phyloP scores from a whole-genome alignment of 2,329 filamentous ascomycete genomes.

The Pseudogymnoascus sp. region DNA sequence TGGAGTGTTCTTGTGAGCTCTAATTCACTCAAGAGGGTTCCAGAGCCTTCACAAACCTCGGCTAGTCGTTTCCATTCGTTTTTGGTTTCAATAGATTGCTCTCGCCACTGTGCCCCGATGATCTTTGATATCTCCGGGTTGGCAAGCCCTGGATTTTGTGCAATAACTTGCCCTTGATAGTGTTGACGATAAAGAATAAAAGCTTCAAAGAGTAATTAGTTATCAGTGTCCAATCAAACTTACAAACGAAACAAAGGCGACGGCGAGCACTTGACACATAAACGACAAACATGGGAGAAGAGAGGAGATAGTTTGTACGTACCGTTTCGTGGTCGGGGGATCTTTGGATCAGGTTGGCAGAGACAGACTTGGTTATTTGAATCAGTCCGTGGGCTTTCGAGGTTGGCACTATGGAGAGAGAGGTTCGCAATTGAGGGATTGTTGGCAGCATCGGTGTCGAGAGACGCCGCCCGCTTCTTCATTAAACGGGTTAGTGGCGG shows the following conservation, averaged over 20 bases:
- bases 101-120: constrained; percentile 80
- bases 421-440: constrained; percentile 23
- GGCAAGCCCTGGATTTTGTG: constrained; percentile 76
- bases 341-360: constrained; percentile 63
- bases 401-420: constrained; percentile 22
- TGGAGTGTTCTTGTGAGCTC: constrained; percentile 24
- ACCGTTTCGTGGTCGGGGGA: constrained; percentile 65
- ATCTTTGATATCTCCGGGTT: constrained; percentile 98
- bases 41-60: constrained; percentile 45
- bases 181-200: constrained; percentile 97
- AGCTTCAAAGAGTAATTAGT: constrained; percentile 47
- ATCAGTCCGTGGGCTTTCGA: constrained; percentile 17
- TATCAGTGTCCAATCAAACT: constrained; percentile 19
- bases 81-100: constrained; percentile 65
- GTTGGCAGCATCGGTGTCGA: constrained; percentile 23
- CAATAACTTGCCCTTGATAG: constrained; percentile 74
- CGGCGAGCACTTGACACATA: constrained; percentile 9
- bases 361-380: constrained; percentile 48
- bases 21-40: background rate
- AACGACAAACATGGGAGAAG: constrained; percentile 11
- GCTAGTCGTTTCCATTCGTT: constrained; percentile 82
- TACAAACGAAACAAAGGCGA: constrained; percentile 10
- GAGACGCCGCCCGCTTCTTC: constrained; percentile 26
- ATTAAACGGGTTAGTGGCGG: constrained; percentile 24
- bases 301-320: constrained; percentile 29